Percentiles rank a stretch among this genome's conserved stretches.
Conservation (phyloP, 257 asterid species). For the Cordia subcordata region DNA sequence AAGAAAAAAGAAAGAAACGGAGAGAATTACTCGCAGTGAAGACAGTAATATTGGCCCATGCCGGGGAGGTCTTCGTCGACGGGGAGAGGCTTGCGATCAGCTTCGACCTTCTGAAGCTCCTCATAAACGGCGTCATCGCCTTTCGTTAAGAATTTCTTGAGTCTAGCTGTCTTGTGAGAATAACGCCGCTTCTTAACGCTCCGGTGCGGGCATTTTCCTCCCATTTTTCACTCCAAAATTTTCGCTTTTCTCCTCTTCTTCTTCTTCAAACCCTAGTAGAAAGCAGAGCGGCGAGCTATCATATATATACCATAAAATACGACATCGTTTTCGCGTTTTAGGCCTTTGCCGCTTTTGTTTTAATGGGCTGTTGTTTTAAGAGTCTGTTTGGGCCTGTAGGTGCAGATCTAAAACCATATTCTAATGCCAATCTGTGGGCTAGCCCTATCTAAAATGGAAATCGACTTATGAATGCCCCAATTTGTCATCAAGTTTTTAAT, state of each 20-base stretch:
- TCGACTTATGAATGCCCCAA: too few species aligned
- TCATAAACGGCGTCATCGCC: conserved; percentile 87
- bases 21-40: conserved; percentile 76
- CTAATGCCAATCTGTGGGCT: too few species aligned
- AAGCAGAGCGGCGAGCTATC: too few species aligned
- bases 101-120: conserved; percentile 54
- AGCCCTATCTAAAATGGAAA: too few species aligned
- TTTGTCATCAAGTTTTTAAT: too few species aligned
- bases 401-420: too few species aligned
- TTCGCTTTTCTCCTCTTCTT: not conserved
- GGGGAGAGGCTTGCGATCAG: conserved; percentile 43
- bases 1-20: not conserved
- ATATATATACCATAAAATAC: too few species aligned
- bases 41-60: conserved; percentile 86
- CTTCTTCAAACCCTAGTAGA: conserved; percentile 32
- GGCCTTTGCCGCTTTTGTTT: too few species aligned
- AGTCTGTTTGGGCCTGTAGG: too few species aligned
- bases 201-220: conserved; percentile 95
- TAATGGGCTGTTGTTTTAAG: too few species aligned
- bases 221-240: conserved; percentile 39
- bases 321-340: too few species aligned
- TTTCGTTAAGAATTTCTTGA: conserved; percentile 49
- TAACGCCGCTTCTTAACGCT: conserved; percentile 44
- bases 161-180: conserved; percentile 64
- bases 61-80: conserved; percentile 93